Conservation (phyloP, 106 monocot genomes). For the Gastrodia elata region DNA sequence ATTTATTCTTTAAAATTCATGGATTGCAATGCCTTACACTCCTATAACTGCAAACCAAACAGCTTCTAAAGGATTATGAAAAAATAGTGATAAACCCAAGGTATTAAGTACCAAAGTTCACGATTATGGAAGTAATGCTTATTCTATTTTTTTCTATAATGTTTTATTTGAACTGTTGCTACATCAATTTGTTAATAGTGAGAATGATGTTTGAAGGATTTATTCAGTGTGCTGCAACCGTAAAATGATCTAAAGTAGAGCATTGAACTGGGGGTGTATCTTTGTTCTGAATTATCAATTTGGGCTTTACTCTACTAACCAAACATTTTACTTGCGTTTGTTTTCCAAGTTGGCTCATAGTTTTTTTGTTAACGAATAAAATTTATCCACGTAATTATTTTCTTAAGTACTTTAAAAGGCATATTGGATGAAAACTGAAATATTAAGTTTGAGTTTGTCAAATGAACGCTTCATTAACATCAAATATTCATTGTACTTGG, state of each 20-base stretch:
- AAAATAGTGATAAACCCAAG: background rate
- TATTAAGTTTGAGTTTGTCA: background rate
- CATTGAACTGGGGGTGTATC: no score
- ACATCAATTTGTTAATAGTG: background rate
- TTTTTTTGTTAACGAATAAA: background rate
- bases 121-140: background rate
- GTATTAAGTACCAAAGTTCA: background rate
- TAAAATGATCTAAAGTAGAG: no score
- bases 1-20: no score
- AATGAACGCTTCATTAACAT: no score
- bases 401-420: background rate
- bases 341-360: background rate
- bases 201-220: background rate
- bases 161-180: background rate
- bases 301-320: background rate
- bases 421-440: background rate
- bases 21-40: no score
- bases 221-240: background rate
- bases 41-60: background rate
- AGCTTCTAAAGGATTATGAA: background rate
- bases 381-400: background rate
- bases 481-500: no score
- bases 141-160: background rate
- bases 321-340: background rate
- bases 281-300: background rate